A percentile compares a stretch with the other conserved stretches of the same genome.
Conservation (phyloP, 2,329 filamentous ascomycete genomes). For the Pseudogymnoascus sp. region DNA sequence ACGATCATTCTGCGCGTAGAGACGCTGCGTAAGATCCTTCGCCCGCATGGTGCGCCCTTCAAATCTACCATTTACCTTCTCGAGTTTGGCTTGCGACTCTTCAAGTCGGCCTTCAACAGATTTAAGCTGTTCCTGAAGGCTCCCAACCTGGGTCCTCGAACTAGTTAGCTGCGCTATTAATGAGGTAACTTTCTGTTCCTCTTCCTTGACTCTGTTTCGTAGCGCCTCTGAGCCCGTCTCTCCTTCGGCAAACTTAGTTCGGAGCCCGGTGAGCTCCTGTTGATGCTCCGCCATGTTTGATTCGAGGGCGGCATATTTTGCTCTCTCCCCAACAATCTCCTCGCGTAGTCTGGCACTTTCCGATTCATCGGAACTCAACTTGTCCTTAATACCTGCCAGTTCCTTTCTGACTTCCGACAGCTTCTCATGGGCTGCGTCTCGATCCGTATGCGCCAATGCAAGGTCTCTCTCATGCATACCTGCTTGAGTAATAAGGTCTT, state of each 20-base stretch:
- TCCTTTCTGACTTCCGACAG: slow-evolving; percentile 51
- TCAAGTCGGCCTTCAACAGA: slow-evolving; percentile 59
- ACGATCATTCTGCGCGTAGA: slow-evolving; percentile 78
- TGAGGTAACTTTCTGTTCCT: slow-evolving; percentile 61
- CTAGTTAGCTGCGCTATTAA: slow-evolving; percentile 65
- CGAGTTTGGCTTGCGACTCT: slow-evolving; percentile 44
- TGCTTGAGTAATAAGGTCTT: slow-evolving; percentile 52
- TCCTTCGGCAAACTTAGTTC: slow-evolving; percentile 68
- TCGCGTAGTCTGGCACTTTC: slow-evolving; percentile 47
- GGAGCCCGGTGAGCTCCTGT: slow-evolving; percentile 59
- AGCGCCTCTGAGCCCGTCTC: slow-evolving; percentile 77
- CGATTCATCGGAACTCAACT: slow-evolving; percentile 44
- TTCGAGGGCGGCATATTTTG: slow-evolving; percentile 47
- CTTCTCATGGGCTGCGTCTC: slow-evolving; percentile 50
- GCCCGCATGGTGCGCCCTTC: slow-evolving; percentile 64
- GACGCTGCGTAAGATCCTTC: slow-evolving; percentile 74
- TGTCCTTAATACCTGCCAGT: slow-evolving; percentile 46
- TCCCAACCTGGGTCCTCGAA: slow-evolving; percentile 66
- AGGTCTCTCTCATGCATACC: slow-evolving; percentile 53
- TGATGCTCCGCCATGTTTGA: slow-evolving; percentile 56
- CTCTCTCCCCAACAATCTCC: slow-evolving; percentile 44
- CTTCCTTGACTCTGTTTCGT: slow-evolving; percentile 65
- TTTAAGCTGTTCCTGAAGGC: slow-evolving; percentile 67
- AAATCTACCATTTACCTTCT: slow-evolving; percentile 48
- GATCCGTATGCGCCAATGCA: slow-evolving; percentile 53